Evolutionary conservation across 768 basidiomycete species (phyloP), one percentile per base, ranked within the genome.

Genomic region (Xerocomus potaroensis): DNA sequence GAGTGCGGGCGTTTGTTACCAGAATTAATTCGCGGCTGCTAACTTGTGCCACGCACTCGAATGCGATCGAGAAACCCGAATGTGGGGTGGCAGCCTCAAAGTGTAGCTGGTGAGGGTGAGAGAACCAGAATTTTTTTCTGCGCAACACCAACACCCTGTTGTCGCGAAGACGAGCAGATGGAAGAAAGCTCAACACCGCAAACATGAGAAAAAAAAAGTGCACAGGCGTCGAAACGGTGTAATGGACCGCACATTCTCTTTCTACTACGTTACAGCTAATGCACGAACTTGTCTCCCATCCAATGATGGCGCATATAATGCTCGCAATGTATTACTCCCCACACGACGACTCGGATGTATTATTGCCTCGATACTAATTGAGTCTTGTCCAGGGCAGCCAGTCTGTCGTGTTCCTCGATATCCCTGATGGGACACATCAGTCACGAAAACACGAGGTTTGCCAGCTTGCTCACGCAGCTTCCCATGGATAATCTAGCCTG

Each of bases 401-500:
- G 72, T 22, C 72, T 71, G 62, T 90, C 84, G 57, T 90, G 87
- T 53, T 81, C 81, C 49, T 86, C 85, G 54, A 90, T 89, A 56
- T 87, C 75, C 47, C 87, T 89, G 60, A 6, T 1, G 38, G 44
- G 24, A 46, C 5, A 7, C 6, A 19, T 55, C 32, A 47, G 40
- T 15, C 30, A 23, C 30, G 16, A 24, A 23, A 24, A 49, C 34
- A 14, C 35, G 14, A 29, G 7, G 24, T 31, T 27, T 23, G n/a
- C 15, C 8, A 33, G 33, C 14, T 35, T 16, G 64, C 85, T 68
- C 59, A 85, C 87, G 62, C 72, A 19, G 81, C 78, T 71, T 90
- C 87, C 87, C 88, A 90, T 56, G 87, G 87, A 61, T 90, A 90
- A 60, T 89, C 84, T 51, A 89, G 72, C 87, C 86, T 87, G 60